These are phyloP conservation scores for Paratinospora sagittata DNA, from an alignment of 164 flowering plant genomes.

Conservation along the genomic window DNA sequence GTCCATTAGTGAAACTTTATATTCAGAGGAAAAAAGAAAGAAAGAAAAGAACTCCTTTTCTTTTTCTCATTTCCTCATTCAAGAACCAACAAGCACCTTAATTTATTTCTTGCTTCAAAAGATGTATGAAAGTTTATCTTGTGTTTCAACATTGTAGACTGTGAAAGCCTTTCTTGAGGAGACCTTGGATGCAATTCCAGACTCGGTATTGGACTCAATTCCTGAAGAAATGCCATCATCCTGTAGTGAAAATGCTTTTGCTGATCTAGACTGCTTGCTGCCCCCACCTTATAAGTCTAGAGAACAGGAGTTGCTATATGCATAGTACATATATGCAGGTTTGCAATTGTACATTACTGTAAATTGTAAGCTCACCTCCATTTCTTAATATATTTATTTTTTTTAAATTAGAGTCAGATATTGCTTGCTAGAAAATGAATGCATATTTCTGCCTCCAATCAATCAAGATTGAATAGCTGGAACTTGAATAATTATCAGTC, in stretches of 20 bases:
- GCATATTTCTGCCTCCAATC: no score
- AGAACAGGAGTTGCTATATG: constrained; percentile 42
- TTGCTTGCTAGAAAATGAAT: no score
- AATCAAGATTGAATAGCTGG: no score
- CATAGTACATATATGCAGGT: constrained; percentile 16
- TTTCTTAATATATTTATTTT: not conserved
- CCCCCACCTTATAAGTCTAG: constrained; percentile 51
- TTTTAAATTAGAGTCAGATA: no score
- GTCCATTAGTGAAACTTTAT: not conserved
- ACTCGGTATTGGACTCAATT: constrained; percentile 65
- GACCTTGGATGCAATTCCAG: constrained; percentile 74
- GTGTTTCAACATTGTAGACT: constrained; percentile 41
- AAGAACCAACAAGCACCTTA: not conserved
- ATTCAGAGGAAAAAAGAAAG: not conserved
- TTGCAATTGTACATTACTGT: not conserved
- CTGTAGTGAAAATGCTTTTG: constrained; percentile 42
- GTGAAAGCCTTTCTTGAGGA: constrained; percentile 73
- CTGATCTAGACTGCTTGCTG: constrained; percentile 39
- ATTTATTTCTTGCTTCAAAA: not conserved
- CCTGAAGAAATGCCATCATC: constrained; percentile 27
- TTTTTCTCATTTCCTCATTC: constrained; percentile 1
- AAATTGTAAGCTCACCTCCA: not conserved
- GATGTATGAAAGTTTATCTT: not conserved
- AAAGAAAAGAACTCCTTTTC: not conserved
- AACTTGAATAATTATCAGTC: no score